Percentiles rank a stretch among this genome's conserved stretches.
Conservation (phyloP, 2,329 filamentous ascomycete species). For the Chrysoporthe puriensis region DNA sequence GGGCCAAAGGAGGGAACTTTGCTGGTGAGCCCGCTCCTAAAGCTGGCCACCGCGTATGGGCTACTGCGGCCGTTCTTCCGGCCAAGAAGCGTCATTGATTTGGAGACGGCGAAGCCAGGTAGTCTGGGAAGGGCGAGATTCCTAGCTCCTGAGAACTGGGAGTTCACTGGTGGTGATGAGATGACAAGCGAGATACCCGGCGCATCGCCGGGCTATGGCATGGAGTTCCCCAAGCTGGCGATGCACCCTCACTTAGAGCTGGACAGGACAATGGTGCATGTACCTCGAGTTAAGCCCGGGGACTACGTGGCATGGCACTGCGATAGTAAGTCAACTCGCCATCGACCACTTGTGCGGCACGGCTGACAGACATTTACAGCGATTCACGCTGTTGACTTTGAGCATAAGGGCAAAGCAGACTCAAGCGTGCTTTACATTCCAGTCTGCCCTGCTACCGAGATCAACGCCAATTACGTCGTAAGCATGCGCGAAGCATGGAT, state of each 20-base stretch:
- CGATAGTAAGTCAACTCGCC: conserved; percentile 46
- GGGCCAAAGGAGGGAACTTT: conserved; percentile 78
- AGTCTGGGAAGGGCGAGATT: conserved; percentile 37
- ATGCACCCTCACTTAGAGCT: conserved; percentile 74
- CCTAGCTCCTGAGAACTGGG: conserved; percentile 62
- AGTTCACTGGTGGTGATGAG: conserved; percentile 48
- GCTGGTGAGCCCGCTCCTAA: conserved; percentile 77
- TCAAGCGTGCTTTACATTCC: conserved; percentile 90
- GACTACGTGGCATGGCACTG: conserved; percentile 87
- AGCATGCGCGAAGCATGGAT: conserved; percentile 74
- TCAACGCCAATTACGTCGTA: conserved; percentile 72
- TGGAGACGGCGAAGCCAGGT: not conserved
- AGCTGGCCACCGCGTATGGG: conserved; percentile 76
- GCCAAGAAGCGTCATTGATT: conserved; percentile 38
- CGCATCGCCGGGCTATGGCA: conserved; percentile 67
- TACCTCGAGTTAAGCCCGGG: conserved; percentile 70
- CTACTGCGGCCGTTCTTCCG: conserved; percentile 85
- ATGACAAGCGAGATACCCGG: conserved; percentile 69
- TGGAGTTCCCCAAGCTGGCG: conserved; percentile 63
- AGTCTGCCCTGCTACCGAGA: conserved; percentile 76
- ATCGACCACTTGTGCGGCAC: too few relatives aligned
- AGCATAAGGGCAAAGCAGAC: conserved; percentile 72
- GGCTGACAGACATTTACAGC: conserved; percentile 33
- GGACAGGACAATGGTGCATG: conserved; percentile 69
- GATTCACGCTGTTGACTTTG: conserved; percentile 82